Conservation (phyloP, 306 rosid genomes). For the Pyrus pyrifolia region DNA sequence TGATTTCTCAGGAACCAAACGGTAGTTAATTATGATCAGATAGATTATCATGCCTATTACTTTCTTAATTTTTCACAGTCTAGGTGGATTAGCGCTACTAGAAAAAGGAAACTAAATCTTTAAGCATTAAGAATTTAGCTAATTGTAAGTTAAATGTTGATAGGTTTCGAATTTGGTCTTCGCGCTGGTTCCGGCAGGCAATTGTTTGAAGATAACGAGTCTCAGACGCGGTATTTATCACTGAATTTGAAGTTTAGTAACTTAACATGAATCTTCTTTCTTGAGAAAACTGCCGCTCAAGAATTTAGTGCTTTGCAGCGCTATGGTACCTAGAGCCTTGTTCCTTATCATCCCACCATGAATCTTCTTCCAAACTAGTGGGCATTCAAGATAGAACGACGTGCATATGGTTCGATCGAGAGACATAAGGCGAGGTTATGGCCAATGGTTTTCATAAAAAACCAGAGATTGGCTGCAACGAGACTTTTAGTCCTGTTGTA, state of each 20-base stretch:
- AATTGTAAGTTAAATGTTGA: conserved; percentile 8
- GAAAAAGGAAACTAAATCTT: not conserved
- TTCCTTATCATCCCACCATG: too few relatives aligned
- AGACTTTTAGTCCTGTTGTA: too few relatives aligned
- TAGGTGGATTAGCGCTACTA: too few relatives aligned
- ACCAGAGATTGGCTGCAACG: too few relatives aligned
- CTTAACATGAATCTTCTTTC: not conserved
- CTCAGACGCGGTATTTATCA: conserved; percentile 37
- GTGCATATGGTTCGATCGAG: too few relatives aligned
- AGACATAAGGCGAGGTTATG: too few relatives aligned
- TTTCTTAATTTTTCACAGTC: not conserved
- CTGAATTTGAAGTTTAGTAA: not conserved
- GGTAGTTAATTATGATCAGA: not conserved
- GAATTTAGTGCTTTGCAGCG: too few relatives aligned
- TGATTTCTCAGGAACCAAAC: not conserved
- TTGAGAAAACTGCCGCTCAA: too few relatives aligned
- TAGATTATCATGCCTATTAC: not conserved
- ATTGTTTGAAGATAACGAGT: conserved; percentile 34
- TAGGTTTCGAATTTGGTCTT: conserved; percentile 14
- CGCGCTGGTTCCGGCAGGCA: conserved; percentile 38
- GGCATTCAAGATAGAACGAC: too few relatives aligned
- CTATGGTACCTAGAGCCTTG: too few relatives aligned
- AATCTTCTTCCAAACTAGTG: too few relatives aligned
- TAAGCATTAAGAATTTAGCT: not conserved
- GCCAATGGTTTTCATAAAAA: too few relatives aligned